Conservation (phyloP, 441 rosid genomes). For the Populus trichocarpa region DNA sequence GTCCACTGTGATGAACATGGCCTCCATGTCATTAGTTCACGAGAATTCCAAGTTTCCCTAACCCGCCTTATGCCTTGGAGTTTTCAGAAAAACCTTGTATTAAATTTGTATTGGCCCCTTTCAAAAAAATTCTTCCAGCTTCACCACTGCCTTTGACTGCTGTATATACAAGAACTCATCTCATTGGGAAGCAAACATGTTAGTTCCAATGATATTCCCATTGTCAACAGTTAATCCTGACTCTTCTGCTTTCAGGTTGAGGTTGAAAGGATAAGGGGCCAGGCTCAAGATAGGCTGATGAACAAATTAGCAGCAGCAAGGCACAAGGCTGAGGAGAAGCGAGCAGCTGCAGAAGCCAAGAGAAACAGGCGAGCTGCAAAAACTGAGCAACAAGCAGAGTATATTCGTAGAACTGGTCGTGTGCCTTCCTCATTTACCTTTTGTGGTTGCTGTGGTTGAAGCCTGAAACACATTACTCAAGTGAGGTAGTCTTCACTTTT, state of each 20-base stretch:
- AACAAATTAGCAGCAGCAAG: conserved; percentile 69
- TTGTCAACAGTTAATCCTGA: not conserved
- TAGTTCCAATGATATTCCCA: too few species aligned
- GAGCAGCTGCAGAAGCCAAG: conserved; percentile 65
- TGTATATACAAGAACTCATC: not conserved
- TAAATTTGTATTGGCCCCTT: too few species aligned
- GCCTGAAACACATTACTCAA: not conserved
- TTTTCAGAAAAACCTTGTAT: too few species aligned
- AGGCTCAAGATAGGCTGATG: conserved; percentile 74
- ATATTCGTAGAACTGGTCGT: conserved; percentile 61
- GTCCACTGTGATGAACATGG: not conserved
- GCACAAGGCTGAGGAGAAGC: conserved; percentile 72
- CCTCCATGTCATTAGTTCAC: not conserved
- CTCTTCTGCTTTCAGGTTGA: conserved; percentile 47
- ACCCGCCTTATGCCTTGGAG: too few species aligned
- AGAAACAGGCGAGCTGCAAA: conserved; percentile 50
- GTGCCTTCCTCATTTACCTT: conserved; percentile 46
- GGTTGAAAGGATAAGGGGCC: conserved; percentile 77
- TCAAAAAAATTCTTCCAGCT: too few species aligned
- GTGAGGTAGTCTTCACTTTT: not conserved
- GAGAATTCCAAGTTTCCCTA: not conserved
- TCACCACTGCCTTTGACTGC: not conserved
- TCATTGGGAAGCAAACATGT: not conserved
- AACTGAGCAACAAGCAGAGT: conserved; percentile 63
- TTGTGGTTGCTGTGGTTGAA: conserved; percentile 64